phyloP scores from a whole-genome alignment of 2,329 filamentous ascomycete genomes.

The Fusarium sp. region DNA sequence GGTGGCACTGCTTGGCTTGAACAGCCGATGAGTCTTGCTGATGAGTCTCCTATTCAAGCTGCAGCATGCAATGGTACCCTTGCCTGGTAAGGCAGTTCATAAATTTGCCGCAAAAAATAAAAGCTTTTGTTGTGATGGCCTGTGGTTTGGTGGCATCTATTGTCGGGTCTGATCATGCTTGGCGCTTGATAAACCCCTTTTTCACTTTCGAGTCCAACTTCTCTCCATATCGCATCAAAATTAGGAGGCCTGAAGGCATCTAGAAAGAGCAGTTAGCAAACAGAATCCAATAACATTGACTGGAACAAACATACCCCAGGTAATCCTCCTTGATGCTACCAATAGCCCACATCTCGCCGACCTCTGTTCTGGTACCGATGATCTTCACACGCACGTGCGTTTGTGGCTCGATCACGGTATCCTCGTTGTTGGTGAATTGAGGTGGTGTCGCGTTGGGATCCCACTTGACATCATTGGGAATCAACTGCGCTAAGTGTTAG shows the following conservation, averaged over 20 bases:
- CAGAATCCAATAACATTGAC: background rate
- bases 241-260: constrained; percentile 47
- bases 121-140: constrained; percentile 4
- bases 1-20: constrained; percentile 6
- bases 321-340: constrained; percentile 94
- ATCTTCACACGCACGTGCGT: constrained; percentile 95
- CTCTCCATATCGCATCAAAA: constrained; percentile 20
- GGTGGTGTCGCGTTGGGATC: constrained; percentile 97
- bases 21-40: background rate
- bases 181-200: constrained; percentile 9
- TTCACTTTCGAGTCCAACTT: constrained; percentile 26
- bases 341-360: constrained; percentile 95
- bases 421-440: constrained; percentile 94
- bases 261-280: constrained; percentile 32
- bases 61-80: background rate
- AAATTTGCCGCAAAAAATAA: background rate
- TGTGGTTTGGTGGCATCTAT: background rate
- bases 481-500: constrained; percentile 69
- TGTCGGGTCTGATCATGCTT: background rate
- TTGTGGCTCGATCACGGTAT: constrained; percentile 91
- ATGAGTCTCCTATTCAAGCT: constrained; percentile 7
- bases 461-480: constrained; percentile 91
- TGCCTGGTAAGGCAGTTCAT: background rate
- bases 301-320: constrained; percentile 63
- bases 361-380: constrained; percentile 91